These are phyloP conservation scores for Aureobasidium sp. DNA, from an alignment of 2,329 filamentous ascomycete species.

Conservation along the genomic window DNA sequence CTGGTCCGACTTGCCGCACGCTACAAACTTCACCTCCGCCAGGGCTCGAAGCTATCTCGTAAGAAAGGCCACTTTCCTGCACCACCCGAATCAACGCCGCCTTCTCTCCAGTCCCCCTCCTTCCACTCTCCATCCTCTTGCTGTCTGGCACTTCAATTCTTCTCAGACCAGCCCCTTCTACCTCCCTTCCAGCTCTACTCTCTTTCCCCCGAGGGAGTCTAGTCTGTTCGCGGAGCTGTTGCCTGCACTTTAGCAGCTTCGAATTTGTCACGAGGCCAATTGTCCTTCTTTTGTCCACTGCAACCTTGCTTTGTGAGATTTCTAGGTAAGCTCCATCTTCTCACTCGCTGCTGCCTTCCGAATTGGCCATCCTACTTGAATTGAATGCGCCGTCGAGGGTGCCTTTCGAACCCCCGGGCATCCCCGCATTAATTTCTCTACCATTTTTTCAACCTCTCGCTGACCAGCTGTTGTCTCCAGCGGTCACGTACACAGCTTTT, in stretches of 20 bases:
- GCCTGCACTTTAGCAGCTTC: conserved; percentile 15
- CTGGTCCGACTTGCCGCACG: conserved; percentile 14
- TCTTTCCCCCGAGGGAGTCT: conserved; percentile 9
- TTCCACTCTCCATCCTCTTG: neutral
- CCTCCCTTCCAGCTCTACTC: conserved; percentile 6
- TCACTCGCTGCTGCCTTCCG: neutral
- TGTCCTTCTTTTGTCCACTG: conserved; percentile 11
- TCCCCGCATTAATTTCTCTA: conserved; percentile 14
- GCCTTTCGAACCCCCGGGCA: neutral
- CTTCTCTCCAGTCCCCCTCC: conserved; percentile 6
- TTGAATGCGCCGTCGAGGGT: conserved; percentile 11
- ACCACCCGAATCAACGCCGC: conserved; percentile 11
- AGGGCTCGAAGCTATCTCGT: conserved; percentile 15
- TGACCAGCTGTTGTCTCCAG: conserved; percentile 11
- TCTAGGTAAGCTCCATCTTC: conserved; percentile 1
- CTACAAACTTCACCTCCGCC: conserved; percentile 8
- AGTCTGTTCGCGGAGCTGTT: conserved; percentile 12
- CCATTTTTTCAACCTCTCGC: conserved; percentile 13
- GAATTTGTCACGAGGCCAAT: conserved; percentile 16
- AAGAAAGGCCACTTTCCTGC: conserved; percentile 15
- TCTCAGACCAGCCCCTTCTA: conserved; percentile 10
- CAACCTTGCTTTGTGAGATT: conserved; percentile 11
- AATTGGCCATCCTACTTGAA: neutral
- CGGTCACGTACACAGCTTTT: conserved; percentile 5
- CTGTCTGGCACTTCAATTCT: conserved; percentile 14